Percentiles rank a stretch among this genome's conserved stretches.
phyloP scores from a whole-genome alignment of 768 basidiomycete genomes.

The Leccinellum luteum region DNA sequence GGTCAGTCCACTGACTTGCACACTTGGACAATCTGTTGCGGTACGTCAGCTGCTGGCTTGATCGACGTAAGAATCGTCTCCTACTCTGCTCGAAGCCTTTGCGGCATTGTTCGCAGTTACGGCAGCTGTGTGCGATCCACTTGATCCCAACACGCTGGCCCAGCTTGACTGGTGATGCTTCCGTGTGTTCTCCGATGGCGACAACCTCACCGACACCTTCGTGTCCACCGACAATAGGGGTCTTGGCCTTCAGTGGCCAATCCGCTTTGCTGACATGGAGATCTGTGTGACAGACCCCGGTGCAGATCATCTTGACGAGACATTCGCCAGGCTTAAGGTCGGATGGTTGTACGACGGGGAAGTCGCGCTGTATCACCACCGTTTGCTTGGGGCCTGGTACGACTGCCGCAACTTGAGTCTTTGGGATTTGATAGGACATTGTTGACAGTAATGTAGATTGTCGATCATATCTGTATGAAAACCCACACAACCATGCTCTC shows the following conservation, averaged over 20 bases:
- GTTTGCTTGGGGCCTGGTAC: conserved; percentile 30
- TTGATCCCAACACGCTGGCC: conserved; percentile 86
- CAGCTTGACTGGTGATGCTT: conserved; percentile 58
- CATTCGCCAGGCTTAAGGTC: conserved; percentile 68
- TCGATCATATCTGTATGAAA: too few relatives aligned
- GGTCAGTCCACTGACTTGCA: conserved; percentile 64
- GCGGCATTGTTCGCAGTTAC: conserved; percentile 73
- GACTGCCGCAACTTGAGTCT: conserved; percentile 42
- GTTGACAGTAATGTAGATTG: not conserved
- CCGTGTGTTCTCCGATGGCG: conserved; percentile 69
- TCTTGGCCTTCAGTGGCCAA: conserved; percentile 71
- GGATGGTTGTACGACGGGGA: conserved; percentile 50
- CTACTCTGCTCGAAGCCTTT: conserved; percentile 76
- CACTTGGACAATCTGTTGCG: conserved; percentile 54
- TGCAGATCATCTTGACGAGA: conserved; percentile 71
- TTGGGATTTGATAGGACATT: conserved; percentile 33
- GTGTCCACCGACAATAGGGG: conserved; percentile 77
- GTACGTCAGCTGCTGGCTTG: not conserved
- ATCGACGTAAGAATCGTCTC: conserved; percentile 12
- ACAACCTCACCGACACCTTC: conserved; percentile 82
- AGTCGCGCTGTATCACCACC: conserved; percentile 38
- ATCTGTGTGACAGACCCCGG: conserved; percentile 88
- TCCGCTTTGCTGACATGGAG: conserved; percentile 73
- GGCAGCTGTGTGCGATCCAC: conserved; percentile 72
- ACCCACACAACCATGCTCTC: too few relatives aligned